phyloP scores from a whole-genome alignment of 23 red algal species.

The Rhodosorus marinus region DNA sequence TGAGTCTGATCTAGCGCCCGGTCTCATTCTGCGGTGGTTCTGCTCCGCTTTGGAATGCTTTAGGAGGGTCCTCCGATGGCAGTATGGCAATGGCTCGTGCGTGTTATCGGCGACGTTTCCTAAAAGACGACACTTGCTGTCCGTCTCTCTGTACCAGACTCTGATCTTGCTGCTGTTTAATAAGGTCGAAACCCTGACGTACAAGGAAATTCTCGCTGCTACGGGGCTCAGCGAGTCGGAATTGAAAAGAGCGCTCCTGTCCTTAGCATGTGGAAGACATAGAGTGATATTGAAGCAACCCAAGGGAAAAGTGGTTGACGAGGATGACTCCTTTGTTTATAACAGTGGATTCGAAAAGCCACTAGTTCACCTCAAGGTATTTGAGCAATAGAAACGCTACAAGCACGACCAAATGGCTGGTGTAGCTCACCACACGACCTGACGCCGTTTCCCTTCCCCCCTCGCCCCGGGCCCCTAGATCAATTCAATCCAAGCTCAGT shows the following conservation, averaged over 20 bases:
- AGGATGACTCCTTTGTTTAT: slow-evolving; percentile 49
- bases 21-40: too few relatives aligned
- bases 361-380: slow-evolving; percentile 32
- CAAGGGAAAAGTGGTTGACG: slow-evolving; percentile 15
- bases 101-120: slow-evolving; percentile 48
- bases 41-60: too few relatives aligned
- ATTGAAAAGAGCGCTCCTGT: slow-evolving; percentile 62
- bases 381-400: too few relatives aligned
- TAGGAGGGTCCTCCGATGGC: slow-evolving; percentile 66
- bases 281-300: slow-evolving; percentile 64
- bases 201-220: slow-evolving; percentile 28
- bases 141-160: slow-evolving; percentile 56
- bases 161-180: slow-evolving; percentile 84
- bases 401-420: too few relatives aligned
- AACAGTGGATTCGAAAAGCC: slow-evolving; percentile 51
- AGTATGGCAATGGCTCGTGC: slow-evolving; percentile 42
- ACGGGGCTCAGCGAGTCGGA: slow-evolving; percentile 45
- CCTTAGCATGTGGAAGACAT: slow-evolving; percentile 57
- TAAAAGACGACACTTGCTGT: slow-evolving; percentile 41
- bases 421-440: too few relatives aligned
- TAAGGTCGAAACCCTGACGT: slow-evolving; percentile 31
- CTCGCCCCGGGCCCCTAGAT: too few relatives aligned
- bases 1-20: too few relatives aligned
- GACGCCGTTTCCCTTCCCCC: too few relatives aligned
- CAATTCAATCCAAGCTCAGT: slow-evolving; percentile 76